Evolutionary conservation across 192 early-diverging fungal genomes (phyloP), one percentile per base, ranked within the genome.

Genomic region (Kappamyces sp.): DNA sequence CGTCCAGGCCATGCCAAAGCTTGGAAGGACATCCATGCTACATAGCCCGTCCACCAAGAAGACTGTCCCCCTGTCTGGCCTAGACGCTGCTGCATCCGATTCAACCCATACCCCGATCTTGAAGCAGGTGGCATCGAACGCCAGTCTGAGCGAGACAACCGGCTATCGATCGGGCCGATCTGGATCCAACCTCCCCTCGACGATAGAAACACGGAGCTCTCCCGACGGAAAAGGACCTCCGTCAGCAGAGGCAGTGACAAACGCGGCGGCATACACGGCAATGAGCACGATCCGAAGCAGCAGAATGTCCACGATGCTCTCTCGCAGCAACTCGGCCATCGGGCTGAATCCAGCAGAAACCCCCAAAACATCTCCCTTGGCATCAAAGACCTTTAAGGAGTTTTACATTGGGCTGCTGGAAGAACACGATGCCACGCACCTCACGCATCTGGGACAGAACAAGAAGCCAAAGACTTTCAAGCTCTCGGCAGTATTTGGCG

Each of bases 401-500:
- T 63, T 12, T 3, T 62, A 49, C 49, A 47, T 38, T 8, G n/a
- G n/a, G 7, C 5, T 59, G 9, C 40, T 59, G 31, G 46, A 59
- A 62, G 60, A 51, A 36, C 4, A 12, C 34, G 4, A n/a, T n/a
- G 39, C 49, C 43, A 39, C 35, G 33, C 54, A 7, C 40, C 54
- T 55, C 13, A 13, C 40, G 9, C 34, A 8, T 55, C 54, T 15
- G 38, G 38, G 38, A 39, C 35, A 36, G 9, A 23, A 36, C 35
- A 33, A 9, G 40, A 9, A 15, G 31, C 54, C 23, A 23, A 23
- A 55, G 31, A 13, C 9, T 12, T 32, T 13, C 32, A 12, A 23
- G 23, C 50, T 15, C 23, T 46, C 6, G 58, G 41, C 58, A 10
- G 23, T 73, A 5, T 72, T 72, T 57, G 66, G 64, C 23, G 49